A percentile compares a stretch with the other conserved stretches of the same genome.
phyloP scores from a whole-genome alignment of 257 asterid species.

The Anisodus acutangulus region DNA sequence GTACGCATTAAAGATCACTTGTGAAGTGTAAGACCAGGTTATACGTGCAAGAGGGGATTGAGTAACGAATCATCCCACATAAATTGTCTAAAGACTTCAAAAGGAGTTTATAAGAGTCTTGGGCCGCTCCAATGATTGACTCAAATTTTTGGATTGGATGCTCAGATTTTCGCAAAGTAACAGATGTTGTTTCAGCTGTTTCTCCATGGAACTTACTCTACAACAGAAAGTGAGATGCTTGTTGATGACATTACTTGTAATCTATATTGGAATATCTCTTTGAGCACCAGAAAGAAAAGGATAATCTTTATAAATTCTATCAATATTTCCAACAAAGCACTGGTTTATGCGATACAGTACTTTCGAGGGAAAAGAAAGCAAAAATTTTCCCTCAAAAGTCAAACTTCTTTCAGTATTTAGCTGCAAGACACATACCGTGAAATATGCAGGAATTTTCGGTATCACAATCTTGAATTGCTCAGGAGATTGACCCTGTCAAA shows the following conservation, averaged over 20 bases:
- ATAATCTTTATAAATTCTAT: not conserved
- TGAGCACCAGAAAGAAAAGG: not conserved
- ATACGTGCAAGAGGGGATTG: not conserved
- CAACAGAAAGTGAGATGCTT: not conserved
- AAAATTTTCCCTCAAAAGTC: not conserved
- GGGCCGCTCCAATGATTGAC: not conserved
- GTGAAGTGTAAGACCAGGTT: not conserved
- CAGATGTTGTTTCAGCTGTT: not conserved
- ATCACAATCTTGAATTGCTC: conserved; percentile 83
- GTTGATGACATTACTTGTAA: not conserved
- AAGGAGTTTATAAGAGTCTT: not conserved
- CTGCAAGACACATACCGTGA: conserved; percentile 63
- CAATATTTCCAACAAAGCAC: not conserved
- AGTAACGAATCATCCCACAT: not conserved
- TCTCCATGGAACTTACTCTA: conserved; percentile 15
- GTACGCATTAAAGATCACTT: not conserved
- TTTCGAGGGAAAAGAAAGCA: not conserved
- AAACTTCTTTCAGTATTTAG: not conserved
- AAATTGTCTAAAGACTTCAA: not conserved
- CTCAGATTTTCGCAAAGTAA: not conserved
- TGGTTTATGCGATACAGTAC: not conserved
- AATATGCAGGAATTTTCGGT: conserved; percentile 96
- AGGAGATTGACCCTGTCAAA: conserved; percentile 74
- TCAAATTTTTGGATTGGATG: not conserved
- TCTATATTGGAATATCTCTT: not conserved